phyloP scores from a whole-genome alignment of 73 alveolate genomes.

The Tetrahymena borealis region DNA sequence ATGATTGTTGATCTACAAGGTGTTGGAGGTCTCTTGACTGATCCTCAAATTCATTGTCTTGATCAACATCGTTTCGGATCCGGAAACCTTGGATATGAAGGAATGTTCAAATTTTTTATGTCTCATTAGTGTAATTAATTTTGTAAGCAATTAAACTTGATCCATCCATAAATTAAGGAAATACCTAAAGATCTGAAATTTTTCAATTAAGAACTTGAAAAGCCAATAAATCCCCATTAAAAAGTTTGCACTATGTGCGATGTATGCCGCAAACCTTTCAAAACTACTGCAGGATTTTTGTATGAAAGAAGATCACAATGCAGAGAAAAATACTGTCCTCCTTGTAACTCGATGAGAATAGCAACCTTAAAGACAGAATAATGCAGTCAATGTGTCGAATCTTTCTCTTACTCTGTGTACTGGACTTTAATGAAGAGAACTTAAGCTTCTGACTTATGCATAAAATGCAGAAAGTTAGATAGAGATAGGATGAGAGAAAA shows the following conservation, averaged over 20 bases:
- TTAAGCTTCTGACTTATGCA: slow-evolving; percentile 41
- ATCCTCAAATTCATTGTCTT: slow-evolving; percentile 43
- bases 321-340: slow-evolving; percentile 42
- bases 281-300: slow-evolving; percentile 22
- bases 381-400: slow-evolving; percentile 43
- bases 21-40: slow-evolving; percentile 27
- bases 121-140: slow-evolving; percentile 51
- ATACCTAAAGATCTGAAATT: slow-evolving; percentile 20
- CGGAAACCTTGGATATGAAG: slow-evolving; percentile 45
- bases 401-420: slow-evolving; percentile 48
- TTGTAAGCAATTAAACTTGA: slow-evolving; percentile 45
- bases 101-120: slow-evolving; percentile 47
- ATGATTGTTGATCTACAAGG: slow-evolving; percentile 48
- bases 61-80: slow-evolving; percentile 46
- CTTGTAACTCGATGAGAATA: slow-evolving; percentile 41
- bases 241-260: slow-evolving; percentile 45
- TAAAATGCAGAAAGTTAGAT: slow-evolving; percentile 43
- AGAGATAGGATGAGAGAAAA: slow-evolving; percentile 29
- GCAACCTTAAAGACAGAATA: slow-evolving; percentile 35
- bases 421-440: slow-evolving; percentile 36
- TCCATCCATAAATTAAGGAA: slow-evolving; percentile 41
- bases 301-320: slow-evolving; percentile 31
- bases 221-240: slow-evolving; percentile 34
- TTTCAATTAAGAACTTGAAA: slow-evolving; percentile 33
- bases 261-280: slow-evolving; percentile 50